Base-by-base conservation (phyloP, 2,329 filamentous ascomycete genomes). In the Periconia digitata region DNA sequence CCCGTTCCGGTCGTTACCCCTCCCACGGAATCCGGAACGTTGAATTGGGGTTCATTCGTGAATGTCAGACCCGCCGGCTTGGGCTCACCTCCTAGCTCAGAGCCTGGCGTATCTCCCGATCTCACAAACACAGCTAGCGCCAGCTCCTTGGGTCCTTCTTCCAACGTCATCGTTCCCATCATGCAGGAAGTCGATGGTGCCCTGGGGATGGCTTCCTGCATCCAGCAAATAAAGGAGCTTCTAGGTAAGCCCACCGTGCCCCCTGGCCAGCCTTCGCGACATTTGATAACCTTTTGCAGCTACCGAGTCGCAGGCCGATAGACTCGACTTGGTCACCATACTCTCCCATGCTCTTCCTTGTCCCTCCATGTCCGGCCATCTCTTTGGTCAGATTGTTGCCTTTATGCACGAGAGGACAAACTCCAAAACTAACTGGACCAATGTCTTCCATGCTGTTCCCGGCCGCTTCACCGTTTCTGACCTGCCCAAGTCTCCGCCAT, bases 391-490 rank as follows among this genome's bases (percentile, higher is more conserved):
- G 16, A 72, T 85, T 23, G 78, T 85, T 46, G 73, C 77, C 47
- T 74, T 76, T 3, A 76, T 86, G 1, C 81, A 84, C 60, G 71
- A 76, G 32, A 74, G 74, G 18, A 76, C 79, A 12, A 74, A 77
- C 20, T 76, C 73, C 41, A 74, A 77, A 13, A 81, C 78, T 0
- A 77, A 77, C 2, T 85, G 83, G 72, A 84, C 85, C 66, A 84
- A 84, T 50, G 79, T 86, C 42, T 84, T 82, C 45, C 83, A 86
- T 59, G 83, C 83, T 1, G 80, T 85, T 1, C 82, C 82, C 8
- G 79, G 81, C 35, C 79, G 80, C 44, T 85, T 84, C 69, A 85
- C 78, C 46, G 74, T 86, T 29, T 76, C 77, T 17, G 83, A 85
- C 55, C 74, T 86, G 3, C 83, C 83, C 7, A 81, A 77, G 23